Percentiles rank a stretch among this genome's conserved stretches.
These are phyloP conservation scores for Thermothelomyces thermophilus DNA, from an alignment of 2,329 filamentous ascomycete species.

Conservation along the genomic window DNA sequence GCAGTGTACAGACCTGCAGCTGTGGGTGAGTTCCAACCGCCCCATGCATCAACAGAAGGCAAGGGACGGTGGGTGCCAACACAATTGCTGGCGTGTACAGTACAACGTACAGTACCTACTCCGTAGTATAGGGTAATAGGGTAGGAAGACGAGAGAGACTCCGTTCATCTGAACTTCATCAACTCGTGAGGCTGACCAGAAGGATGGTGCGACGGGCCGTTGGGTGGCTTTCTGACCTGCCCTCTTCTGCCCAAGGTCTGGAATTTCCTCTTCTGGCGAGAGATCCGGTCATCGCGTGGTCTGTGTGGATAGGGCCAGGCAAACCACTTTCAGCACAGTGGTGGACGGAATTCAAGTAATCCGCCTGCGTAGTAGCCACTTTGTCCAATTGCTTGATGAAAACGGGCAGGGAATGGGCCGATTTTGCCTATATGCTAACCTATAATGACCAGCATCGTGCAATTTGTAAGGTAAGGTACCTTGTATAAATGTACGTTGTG, in stretches of 20 bases:
- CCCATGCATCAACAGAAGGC: slow-evolving; percentile 4
- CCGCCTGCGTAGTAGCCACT: no score
- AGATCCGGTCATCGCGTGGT: slow-evolving; percentile 2
- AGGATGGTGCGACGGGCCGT: background rate
- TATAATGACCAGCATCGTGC: no score
- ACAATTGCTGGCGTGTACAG: background rate
- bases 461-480: no score
- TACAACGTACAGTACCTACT: no score
- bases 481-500: no score
- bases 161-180: no score
- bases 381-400: no score
- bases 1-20: slow-evolving; percentile 21
- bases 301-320: slow-evolving; percentile 8
- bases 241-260: background rate
- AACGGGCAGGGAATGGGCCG: no score
- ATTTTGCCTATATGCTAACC: no score
- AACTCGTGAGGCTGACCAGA: background rate
- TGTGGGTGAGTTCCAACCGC: slow-evolving; percentile 12
- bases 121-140: background rate
- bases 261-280: slow-evolving; percentile 17
- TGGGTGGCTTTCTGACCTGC: background rate
- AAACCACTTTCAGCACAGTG: slow-evolving; percentile 7
- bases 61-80: slow-evolving; percentile 11
- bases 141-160: background rate
- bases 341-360: no score